Percentiles rank a stretch among this genome's conserved stretches.
Evolutionary conservation across 140 eudicot species (phyloP).

Genomic region (Ambrosia hybrid): DNA sequence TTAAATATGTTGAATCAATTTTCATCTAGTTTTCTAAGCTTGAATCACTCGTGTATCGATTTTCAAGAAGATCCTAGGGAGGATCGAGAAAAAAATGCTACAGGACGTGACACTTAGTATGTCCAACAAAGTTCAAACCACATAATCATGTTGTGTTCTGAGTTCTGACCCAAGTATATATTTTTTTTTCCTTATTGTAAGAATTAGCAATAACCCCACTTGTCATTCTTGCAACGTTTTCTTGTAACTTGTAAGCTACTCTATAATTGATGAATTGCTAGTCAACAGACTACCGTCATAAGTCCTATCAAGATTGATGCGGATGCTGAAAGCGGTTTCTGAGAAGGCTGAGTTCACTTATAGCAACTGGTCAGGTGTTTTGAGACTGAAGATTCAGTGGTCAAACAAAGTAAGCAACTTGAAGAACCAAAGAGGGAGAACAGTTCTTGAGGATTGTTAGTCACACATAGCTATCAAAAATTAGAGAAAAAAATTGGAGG

Average conservation of each 20-base stretch:
- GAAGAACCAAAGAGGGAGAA: background rate
- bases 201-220: slow-evolving; percentile 4
- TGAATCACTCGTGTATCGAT: background rate
- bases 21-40: slow-evolving; percentile 9
- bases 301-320: background rate
- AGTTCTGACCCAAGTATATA: background rate
- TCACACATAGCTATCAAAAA: background rate
- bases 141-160: slow-evolving; percentile 16
- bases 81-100: background rate
- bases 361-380: background rate
- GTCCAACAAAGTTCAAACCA: slow-evolving; percentile 11
- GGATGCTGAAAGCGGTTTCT: background rate
- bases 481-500: background rate
- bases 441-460: background rate
- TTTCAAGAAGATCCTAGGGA: background rate
- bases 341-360: background rate
- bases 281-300: slow-evolving; percentile 16
- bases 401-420: too few species aligned
- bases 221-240: background rate
- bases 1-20: background rate
- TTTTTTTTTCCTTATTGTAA: background rate
- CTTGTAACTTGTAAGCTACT: slow-evolving; percentile 7
- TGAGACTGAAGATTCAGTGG: background rate
- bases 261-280: slow-evolving; percentile 12
- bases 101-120: background rate